phyloP scores from a whole-genome alignment of 345 rosid species.

The Excoecaria agallocha region DNA sequence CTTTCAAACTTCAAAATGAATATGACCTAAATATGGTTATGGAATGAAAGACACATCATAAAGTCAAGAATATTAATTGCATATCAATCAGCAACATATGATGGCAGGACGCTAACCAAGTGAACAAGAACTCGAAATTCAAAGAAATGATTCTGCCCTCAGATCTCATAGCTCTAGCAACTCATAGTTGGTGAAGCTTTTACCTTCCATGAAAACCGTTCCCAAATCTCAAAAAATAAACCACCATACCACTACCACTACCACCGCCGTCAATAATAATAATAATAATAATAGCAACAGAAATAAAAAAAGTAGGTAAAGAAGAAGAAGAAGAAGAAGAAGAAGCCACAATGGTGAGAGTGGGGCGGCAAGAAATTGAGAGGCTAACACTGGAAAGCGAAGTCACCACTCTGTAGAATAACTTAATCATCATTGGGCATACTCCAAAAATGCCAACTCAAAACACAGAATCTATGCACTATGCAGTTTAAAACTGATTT shows the following conservation, averaged over 20 bases:
- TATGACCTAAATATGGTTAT: no score
- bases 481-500: no score
- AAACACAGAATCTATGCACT: no score
- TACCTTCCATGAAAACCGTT: conserved; percentile 19
- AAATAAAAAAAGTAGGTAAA: neutral
- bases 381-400: conserved; percentile 9
- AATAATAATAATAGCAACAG: neutral
- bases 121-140: neutral
- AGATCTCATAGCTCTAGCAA: conserved; percentile 10
- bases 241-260: neutral
- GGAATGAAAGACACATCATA: neutral
- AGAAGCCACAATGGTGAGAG: neutral
- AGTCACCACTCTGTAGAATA: neutral
- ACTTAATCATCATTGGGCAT: conserved; percentile 9
- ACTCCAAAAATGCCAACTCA: neutral
- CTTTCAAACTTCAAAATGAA: no score
- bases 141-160: conserved; percentile 7
- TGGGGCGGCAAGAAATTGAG: neutral
- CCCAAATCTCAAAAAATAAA: conserved; percentile 8
- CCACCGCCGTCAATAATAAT: conserved; percentile 9
- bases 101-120: neutral
- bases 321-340: neutral
- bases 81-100: neutral
- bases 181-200: conserved; percentile 2
- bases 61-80: neutral